phyloP scores from a whole-genome alignment of 2,329 filamentous ascomycete species.

The Fusarium veterinarium region DNA sequence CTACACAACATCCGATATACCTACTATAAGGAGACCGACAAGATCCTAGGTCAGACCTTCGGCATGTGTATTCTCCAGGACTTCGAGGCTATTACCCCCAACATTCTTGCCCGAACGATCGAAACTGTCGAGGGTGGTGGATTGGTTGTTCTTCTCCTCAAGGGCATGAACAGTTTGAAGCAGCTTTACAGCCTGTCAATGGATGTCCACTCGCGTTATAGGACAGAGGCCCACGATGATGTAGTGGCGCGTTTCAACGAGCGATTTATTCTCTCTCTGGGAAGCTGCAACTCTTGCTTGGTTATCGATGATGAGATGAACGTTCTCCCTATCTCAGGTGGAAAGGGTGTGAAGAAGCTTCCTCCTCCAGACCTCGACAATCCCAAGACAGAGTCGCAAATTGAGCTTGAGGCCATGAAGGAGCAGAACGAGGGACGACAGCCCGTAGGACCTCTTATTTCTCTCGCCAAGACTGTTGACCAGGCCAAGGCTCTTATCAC shows the following conservation, averaged over 20 bases:
- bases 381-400: constrained; percentile 75
- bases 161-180: constrained; percentile 96
- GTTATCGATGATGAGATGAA: constrained; percentile 99
- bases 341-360: constrained; percentile 86
- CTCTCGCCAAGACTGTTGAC: constrained; percentile 89
- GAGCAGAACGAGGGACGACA: constrained; percentile 87
- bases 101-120: constrained; percentile 91
- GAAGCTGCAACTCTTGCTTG: constrained; percentile 93
- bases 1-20: constrained; percentile 98
- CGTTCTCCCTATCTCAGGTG: constrained; percentile 95
- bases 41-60: constrained; percentile 97
- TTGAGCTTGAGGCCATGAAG: constrained; percentile 88
- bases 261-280: constrained; percentile 92
- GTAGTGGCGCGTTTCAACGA: constrained; percentile 98
- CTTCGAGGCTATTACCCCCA: constrained; percentile 98
- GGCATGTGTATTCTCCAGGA: constrained; percentile 99
- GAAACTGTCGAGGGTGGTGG: constrained; percentile 98
- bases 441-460: constrained; percentile 85
- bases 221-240: constrained; percentile 95
- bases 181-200: constrained; percentile 97
- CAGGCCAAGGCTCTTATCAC: constrained; percentile 97
- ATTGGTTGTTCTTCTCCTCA: constrained; percentile 87
- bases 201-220: constrained; percentile 96
- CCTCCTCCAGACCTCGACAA: constrained; percentile 81
- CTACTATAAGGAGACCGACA: constrained; percentile 99